Evolutionary conservation across 345 rosid genomes (phyloP), one percentile per base, ranked within the genome.

Genomic region (Orychophragmus violaceus): DNA sequence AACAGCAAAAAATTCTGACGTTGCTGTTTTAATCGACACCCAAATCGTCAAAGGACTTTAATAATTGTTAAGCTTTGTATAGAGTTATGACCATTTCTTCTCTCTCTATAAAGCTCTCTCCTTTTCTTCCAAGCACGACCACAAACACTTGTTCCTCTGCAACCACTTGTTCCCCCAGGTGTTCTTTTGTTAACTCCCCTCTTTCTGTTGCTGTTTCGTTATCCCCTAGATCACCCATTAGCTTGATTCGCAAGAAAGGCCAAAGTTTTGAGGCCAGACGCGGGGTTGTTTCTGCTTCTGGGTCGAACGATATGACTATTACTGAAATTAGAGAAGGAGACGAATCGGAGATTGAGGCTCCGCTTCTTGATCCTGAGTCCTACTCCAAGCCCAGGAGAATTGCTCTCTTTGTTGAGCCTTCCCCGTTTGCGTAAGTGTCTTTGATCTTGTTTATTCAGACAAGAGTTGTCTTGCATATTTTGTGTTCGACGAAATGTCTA

Each of bases 351-450:
- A 69, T 46, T 8, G 78, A 69, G 2, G 66, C 75, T 58, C 78
- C 78, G 0, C 78, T 70, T 58, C 72, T 84, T 37, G 93, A 88
- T 52, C 63, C 85, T 0, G 96, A 82, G 49, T 71, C 62, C 18
- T 65, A 35, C 69, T 73, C 68, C 25, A 78, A 78, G 68, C 96
- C 97, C 8, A 82, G 95, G 5, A 88, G 99, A 11, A 88, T 94
- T 71, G 99, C 87, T 72, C 93, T 94, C 50, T 94, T 94, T 62
- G 86, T 94, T 16, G 99, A 94, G 84, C 99, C 99, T 61, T 94
- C 99, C 14, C 99, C 99, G 14, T 94, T 94, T 64, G 82, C 97
- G 98, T 93, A 77, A 88, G 94, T 82, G 13, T 45, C 1, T 5
- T 7, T 33, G 37, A 30, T 30, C 11, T 30, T 33, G 3, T 23